A percentile compares a stretch with the other conserved stretches of the same genome.
These are phyloP conservation scores for Whalleya microplaca DNA, from an alignment of 2,329 filamentous ascomycete species.

Conservation along the genomic window DNA sequence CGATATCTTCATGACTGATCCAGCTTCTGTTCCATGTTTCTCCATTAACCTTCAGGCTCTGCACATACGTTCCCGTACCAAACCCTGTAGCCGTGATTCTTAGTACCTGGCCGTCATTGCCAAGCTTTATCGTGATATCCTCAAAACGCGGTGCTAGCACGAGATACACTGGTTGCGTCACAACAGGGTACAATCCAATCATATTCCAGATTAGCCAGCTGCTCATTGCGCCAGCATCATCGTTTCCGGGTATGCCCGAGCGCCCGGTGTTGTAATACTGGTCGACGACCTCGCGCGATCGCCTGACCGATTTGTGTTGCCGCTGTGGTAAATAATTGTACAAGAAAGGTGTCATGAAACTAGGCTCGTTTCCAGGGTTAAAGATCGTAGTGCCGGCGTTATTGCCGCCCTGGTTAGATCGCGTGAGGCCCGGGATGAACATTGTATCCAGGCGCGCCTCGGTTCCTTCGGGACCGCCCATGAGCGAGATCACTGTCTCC, in stretches of 20 bases:
- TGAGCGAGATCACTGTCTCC: conserved; percentile 51
- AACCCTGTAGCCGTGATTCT: conserved; percentile 51
- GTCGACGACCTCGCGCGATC: conserved; percentile 52
- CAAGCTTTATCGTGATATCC: conserved; percentile 52
- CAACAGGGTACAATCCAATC: conserved; percentile 59
- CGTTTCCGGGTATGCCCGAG: conserved; percentile 59
- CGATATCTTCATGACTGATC: conserved; percentile 56
- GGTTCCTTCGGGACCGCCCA: conserved; percentile 55
- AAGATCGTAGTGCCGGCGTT: conserved; percentile 49
- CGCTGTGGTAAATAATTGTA: conserved; percentile 57
- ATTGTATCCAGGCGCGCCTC: conserved; percentile 50
- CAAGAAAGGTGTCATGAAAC: conserved; percentile 49
- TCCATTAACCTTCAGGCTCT: conserved; percentile 57
- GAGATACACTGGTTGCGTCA: conserved; percentile 59
- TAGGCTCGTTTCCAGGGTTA: conserved; percentile 46
- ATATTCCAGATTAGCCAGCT: conserved; percentile 61
- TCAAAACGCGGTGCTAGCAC: conserved; percentile 55
- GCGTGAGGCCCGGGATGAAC: conserved; percentile 38
- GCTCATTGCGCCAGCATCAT: conserved; percentile 63
- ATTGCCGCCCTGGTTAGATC: conserved; percentile 56
- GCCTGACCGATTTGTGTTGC: conserved; percentile 55
- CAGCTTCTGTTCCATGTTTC: conserved; percentile 56
- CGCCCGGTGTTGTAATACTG: conserved; percentile 51
- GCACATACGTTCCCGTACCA: conserved; percentile 53
- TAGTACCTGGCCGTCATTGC: conserved; percentile 46